Evolutionary conservation across 768 basidiomycete genomes (phyloP).

Genomic region (Baorangia bicolor): DNA sequence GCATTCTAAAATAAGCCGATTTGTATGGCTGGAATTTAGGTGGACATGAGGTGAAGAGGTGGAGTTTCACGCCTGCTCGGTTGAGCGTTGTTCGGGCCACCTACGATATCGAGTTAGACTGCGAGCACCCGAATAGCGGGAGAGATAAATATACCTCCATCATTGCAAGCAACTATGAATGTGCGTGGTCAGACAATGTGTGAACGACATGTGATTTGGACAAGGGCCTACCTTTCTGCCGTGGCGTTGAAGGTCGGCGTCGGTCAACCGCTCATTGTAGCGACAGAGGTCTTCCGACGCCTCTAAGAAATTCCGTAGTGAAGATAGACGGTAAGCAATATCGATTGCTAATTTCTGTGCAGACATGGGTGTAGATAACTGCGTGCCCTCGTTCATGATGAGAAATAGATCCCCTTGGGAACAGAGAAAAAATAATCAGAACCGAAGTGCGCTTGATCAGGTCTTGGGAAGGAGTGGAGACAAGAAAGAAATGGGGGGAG

Average conservation of each 20-base stretch:
- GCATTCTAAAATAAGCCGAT: slow-evolving; percentile 47
- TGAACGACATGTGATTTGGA: not conserved
- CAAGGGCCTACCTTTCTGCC: slow-evolving; percentile 26
- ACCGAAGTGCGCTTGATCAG: not conserved
- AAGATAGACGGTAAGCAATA: slow-evolving; percentile 30
- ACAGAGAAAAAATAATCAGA: slow-evolving; percentile 13
- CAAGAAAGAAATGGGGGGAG: slow-evolving; percentile 11
- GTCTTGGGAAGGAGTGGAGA: slow-evolving; percentile 9
- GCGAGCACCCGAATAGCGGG: not conserved
- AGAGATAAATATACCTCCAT: slow-evolving; percentile 45
- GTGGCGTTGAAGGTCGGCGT: slow-evolving; percentile 22
- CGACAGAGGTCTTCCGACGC: slow-evolving; percentile 28
- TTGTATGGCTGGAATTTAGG: slow-evolving; percentile 41
- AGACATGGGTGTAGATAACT: slow-evolving; percentile 15
- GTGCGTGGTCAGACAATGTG: slow-evolving; percentile 4
- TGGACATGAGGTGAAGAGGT: slow-evolving; percentile 48
- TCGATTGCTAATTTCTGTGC: slow-evolving; percentile 30
- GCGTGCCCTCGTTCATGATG: slow-evolving; percentile 12
- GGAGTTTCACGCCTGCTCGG: slow-evolving; percentile 40
- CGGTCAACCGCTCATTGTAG: slow-evolving; percentile 17
- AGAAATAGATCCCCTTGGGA: slow-evolving; percentile 19
- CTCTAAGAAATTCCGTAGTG: slow-evolving; percentile 28
- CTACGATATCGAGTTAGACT: slow-evolving; percentile 28
- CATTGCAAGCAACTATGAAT: slow-evolving; percentile 46
- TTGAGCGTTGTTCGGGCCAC: slow-evolving; percentile 48